Base-by-base conservation (phyloP, 768 basidiomycete species). In the Gloeostereum incarnatum region DNA sequence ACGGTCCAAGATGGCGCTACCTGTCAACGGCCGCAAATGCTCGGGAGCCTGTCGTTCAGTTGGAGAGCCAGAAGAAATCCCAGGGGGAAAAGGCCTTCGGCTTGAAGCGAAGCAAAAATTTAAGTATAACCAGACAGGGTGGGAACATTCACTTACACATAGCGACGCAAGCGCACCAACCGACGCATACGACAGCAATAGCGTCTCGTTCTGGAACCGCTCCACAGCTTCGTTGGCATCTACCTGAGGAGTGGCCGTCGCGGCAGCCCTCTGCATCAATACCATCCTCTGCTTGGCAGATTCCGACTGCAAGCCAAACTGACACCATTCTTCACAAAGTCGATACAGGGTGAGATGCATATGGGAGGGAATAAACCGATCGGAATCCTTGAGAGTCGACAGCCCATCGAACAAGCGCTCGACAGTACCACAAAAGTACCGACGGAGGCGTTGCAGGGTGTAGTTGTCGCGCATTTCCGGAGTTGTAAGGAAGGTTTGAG, bases 251-350 rank as follows among this genome's bases (percentile, higher is more conserved):
- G 76, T 74, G n/a, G 67, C 65, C 26, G 69, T 68, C 0, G 71
- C 69, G 7, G 71, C 75, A 11, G 77, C 71, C 45, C 73, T 75
- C 50, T 87, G 77, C 76, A 91, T 90, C 39, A 71, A 50, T 18
- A 74, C 68, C 30, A 81, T 61, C 34, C 85, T 71, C 38, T 79
- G 82, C 54, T 78, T 82, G 26, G 75, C 71, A n/a, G 63, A 59
- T 44, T 90, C 86, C 1, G 76, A 69, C 48, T 86, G 78, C 21
- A 77, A 71, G 4, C 88, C 91, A 32, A 84, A 66, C 50, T 88
- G 80, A 56, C 91, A 94, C 92, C 92, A 96, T 49, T 92, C 89
- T 57, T 93, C 89, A 47, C 89, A 92, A 26, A 90, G 63, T 23
- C 81, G 76, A 58, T 87, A 94, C 22, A 94, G 59, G 2, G 81